Conservation (phyloP, 768 basidiomycete species). For the Suillus sp. region DNA sequence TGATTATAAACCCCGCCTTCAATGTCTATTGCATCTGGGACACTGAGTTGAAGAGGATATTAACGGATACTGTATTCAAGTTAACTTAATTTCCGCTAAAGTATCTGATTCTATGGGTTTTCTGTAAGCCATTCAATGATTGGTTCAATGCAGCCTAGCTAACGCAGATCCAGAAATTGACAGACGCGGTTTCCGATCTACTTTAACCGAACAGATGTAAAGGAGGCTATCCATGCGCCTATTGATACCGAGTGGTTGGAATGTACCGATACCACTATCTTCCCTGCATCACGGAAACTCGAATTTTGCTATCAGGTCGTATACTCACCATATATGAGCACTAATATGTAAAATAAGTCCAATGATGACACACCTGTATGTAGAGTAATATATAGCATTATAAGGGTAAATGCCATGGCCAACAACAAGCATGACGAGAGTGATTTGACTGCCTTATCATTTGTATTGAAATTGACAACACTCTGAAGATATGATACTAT, state of each 20-base stretch:
- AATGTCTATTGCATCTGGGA: constrained; percentile 79
- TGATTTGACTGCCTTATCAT: too few relatives aligned
- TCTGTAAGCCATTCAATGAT: constrained; percentile 48
- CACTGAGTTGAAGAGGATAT: constrained; percentile 37
- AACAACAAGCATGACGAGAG: too few relatives aligned
- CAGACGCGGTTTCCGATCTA: constrained; percentile 64
- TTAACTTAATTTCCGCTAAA: constrained; percentile 17
- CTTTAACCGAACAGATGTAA: constrained; percentile 68
- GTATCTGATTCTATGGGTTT: constrained; percentile 74
- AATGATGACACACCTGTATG: too few relatives aligned
- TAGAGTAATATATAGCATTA: too few relatives aligned
- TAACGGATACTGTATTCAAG: constrained; percentile 1
- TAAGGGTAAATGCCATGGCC: too few relatives aligned
- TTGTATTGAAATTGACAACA: too few relatives aligned
- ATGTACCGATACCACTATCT: not conserved
- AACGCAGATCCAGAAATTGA: constrained; percentile 47
- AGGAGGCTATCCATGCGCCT: constrained; percentile 35
- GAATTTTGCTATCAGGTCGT: too few relatives aligned
- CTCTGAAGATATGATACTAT: too few relatives aligned
- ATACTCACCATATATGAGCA: too few relatives aligned
- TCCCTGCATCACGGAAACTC: not conserved
- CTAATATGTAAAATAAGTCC: too few relatives aligned
- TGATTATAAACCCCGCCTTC: constrained; percentile 72
- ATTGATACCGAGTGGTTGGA: not conserved
- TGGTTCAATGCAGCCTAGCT: not conserved